Percentiles rank a stretch among this genome's conserved stretches.
Evolutionary conservation across 2,329 filamentous ascomycete genomes (phyloP).

Genomic region (Uncinocarpus reesii): DNA sequence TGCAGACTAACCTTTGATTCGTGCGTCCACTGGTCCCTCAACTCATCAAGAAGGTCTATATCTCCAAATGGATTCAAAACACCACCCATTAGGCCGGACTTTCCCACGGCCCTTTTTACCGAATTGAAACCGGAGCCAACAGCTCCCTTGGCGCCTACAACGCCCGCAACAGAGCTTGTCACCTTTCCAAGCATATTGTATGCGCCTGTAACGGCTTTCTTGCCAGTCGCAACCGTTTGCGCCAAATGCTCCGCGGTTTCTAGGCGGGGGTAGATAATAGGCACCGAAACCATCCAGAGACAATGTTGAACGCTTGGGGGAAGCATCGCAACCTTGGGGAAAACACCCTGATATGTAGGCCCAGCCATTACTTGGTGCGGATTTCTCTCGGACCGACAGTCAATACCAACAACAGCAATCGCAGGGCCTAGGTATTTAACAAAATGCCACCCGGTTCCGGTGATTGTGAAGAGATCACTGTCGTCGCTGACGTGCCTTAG

Average conservation of each 20-base stretch:
- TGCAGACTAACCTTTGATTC: constrained; percentile 69
- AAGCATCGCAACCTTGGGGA: constrained; percentile 84
- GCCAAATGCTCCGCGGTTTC: constrained; percentile 87
- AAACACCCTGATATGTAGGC: constrained; percentile 92
- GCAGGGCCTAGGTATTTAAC: constrained; percentile 91
- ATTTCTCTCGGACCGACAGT: constrained; percentile 84
- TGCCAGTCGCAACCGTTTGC: constrained; percentile 83
- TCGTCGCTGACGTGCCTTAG: constrained; percentile 82
- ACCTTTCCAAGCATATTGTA: constrained; percentile 96
- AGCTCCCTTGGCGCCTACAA: constrained; percentile 87
- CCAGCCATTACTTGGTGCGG: constrained; percentile 88
- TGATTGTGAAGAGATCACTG: constrained; percentile 87
- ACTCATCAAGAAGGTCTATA: constrained; percentile 84
- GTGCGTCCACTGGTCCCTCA: constrained; percentile 96
- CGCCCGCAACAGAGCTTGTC: constrained; percentile 85
- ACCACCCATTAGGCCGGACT: constrained; percentile 88
- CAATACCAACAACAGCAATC: constrained; percentile 78
- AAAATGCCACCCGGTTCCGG: constrained; percentile 97
- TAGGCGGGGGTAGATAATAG: constrained; percentile 78
- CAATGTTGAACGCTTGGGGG: constrained; percentile 93
- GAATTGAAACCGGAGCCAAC: constrained; percentile 87
- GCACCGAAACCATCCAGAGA: constrained; percentile 89
- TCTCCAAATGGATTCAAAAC: constrained; percentile 95
- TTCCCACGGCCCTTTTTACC: constrained; percentile 93
- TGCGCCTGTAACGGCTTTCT: constrained; percentile 90